Conservation (phyloP, 192 early-diverging fungal genomes). For the Mortierella hygrophila region DNA sequence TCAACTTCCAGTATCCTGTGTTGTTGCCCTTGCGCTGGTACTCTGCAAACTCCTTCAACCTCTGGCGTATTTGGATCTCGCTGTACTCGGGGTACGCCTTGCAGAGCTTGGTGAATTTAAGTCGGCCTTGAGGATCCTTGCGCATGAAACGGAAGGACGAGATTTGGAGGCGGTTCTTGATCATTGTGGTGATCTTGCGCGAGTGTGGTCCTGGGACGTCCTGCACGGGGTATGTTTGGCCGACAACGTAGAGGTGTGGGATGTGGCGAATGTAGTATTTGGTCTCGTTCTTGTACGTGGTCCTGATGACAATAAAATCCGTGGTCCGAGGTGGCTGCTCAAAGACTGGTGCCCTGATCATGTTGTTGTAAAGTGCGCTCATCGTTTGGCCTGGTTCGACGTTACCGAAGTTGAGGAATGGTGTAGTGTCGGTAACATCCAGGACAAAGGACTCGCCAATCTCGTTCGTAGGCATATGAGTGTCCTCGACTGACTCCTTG, state of each 20-base stretch:
- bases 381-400: constrained; percentile 92
- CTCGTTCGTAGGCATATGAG: constrained; percentile 76
- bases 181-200: constrained; percentile 88
- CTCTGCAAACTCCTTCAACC: constrained; percentile 97
- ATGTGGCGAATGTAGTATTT: constrained; percentile 92
- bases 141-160: constrained; percentile 90
- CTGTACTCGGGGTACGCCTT: constrained; percentile 89
- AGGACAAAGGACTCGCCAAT: constrained; percentile 89
- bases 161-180: constrained; percentile 91
- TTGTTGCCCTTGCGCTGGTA: constrained; percentile 88
- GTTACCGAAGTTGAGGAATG: constrained; percentile 96
- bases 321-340: constrained; percentile 74
- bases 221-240: constrained; percentile 93
- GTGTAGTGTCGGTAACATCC: constrained; percentile 91
- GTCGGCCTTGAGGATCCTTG: constrained; percentile 75
- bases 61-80: constrained; percentile 89
- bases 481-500: constrained; percentile 87
- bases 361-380: constrained; percentile 92
- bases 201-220: constrained; percentile 97
- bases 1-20: constrained; percentile 93
- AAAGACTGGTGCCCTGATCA: constrained; percentile 94
- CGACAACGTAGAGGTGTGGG: constrained; percentile 84
- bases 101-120: constrained; percentile 83
- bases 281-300: constrained; percentile 81
- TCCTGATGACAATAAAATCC: constrained; percentile 89